Evolutionary conservation across 176 grass and related monocot genomes (phyloP).

Genomic region (Aegilops tauschii): DNA sequence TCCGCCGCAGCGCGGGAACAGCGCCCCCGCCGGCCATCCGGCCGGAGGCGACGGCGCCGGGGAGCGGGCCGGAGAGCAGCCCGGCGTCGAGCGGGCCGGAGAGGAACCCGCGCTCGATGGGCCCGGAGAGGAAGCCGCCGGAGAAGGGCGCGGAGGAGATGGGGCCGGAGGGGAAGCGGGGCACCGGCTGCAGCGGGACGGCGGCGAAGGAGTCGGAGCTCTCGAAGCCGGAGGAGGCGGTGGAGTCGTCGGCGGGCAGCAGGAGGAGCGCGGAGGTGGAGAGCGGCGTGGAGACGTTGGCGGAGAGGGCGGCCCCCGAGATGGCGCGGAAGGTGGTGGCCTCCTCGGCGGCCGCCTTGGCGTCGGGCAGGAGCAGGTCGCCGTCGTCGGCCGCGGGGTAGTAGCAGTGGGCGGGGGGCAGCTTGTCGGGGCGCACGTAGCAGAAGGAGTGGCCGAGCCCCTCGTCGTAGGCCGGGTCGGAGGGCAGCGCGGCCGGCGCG

Average conservation of each 20-base stretch:
- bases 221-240: constrained; percentile 54
- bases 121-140: constrained; percentile 57
- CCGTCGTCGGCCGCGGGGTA: constrained; percentile 23
- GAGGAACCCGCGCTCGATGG: constrained; percentile 62
- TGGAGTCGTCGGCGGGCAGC: constrained; percentile 23
- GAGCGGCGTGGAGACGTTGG: constrained; percentile 87
- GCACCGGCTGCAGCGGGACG: constrained; percentile 65
- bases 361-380: constrained; percentile 20
- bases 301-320: constrained; percentile 63
- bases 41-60: constrained; percentile 21
- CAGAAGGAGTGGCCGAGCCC: constrained; percentile 80
- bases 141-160: constrained; percentile 48
- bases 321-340: constrained; percentile 66
- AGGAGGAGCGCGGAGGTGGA: constrained; percentile 55
- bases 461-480: constrained; percentile 71
- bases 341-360: constrained; percentile 31
- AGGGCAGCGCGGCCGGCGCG: constrained; percentile 60
- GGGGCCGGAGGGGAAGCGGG: constrained; percentile 66
- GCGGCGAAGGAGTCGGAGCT: constrained; percentile 87
- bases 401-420: not conserved
- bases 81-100: constrained; percentile 72
- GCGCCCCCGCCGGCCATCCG: not conserved
- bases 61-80: constrained; percentile 66
- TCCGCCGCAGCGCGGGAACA: constrained; percentile 50
- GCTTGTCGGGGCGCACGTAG: constrained; percentile 57